A percentile compares a stretch with the other conserved stretches of the same genome.
These are phyloP conservation scores for Macrotyloma uniflorum DNA, from an alignment of 306 rosid species.

Conservation along the genomic window DNA sequence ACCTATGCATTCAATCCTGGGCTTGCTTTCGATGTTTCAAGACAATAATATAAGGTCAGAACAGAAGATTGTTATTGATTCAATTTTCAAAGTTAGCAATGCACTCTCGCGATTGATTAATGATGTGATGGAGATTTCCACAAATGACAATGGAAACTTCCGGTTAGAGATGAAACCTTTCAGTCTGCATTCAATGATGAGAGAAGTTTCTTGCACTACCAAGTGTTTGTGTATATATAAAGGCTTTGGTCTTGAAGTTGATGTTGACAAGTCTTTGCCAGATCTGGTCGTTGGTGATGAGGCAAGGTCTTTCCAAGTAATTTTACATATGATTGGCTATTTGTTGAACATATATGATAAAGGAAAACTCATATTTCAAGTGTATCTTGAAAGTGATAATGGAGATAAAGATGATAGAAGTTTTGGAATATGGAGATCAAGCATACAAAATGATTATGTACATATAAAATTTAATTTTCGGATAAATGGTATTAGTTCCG, in stretches of 20 bases:
- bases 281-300: conserved; percentile 73
- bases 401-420: conserved; percentile 52
- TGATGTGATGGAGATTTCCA: conserved; percentile 73
- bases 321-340: conserved; percentile 74
- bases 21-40: conserved; percentile 66
- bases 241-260: conserved; percentile 62
- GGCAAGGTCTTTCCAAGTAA: conserved; percentile 73
- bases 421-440: conserved; percentile 55
- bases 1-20: conserved; percentile 76
- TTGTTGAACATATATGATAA: conserved; percentile 50
- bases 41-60: conserved; percentile 49
- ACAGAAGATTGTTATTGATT: conserved; percentile 62
- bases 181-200: conserved; percentile 65
- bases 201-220: conserved; percentile 72
- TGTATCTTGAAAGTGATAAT: conserved; percentile 39
- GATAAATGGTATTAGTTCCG: conserved; percentile 43
- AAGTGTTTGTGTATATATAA: conserved; percentile 69
- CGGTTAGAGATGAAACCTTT: conserved; percentile 66
- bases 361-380: conserved; percentile 55
- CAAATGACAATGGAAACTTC: conserved; percentile 55
- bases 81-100: conserved; percentile 69
- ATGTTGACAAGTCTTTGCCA: conserved; percentile 71
- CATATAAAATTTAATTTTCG: conserved; percentile 64
- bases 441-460: conserved; percentile 47
- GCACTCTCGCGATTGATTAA: conserved; percentile 73